Evolutionary conservation across 2,329 filamentous ascomycete genomes (phyloP), one percentile per base, ranked within the genome.

Genomic region (Claviceps arundinis): DNA sequence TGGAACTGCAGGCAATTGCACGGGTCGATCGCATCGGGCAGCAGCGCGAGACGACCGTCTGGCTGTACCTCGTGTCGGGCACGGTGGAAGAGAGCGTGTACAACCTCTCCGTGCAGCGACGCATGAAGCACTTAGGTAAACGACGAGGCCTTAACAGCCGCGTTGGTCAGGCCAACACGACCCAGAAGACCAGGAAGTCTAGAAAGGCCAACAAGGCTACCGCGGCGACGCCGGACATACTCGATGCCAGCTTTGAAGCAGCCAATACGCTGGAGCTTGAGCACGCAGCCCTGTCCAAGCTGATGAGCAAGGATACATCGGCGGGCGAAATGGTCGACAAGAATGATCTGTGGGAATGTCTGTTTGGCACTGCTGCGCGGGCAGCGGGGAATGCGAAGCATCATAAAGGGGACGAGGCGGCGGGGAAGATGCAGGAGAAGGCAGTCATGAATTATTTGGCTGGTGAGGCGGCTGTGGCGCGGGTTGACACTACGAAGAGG

Each of bases 11-110:
- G 66, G 91, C 90, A 14, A 95, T 97, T 61, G 90, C 91, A 1
- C 85, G 93, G 52, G 90, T 98, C 1, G 89, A 98, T 64, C 82
- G 93, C 38, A 98, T 98, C 56, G 93, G 93, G 0, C 93, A 97
- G 67, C 76, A 84, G 56, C 82, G 87, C 50, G 78, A 87, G 57
- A 98, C 93, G 0, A 95, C 88, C 0, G 89, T 97, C 1, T 97
- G 90, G 86, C 85, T 96, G 66, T 97, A 97, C 64, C 76, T 97
- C 2, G 80, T 96, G n/a, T 81, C 85, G 16, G 87, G 86, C 50
- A 95, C 91, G 0, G 88, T 97, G 0, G 93, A 98, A 63, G 85
- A 95, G 69, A 85, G 85, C 1, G 94, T 97, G 56, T 89, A 97
- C 68, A 81, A 90, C 54, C 78, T 96, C 37, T 93, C 88, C 0